Evolutionary conservation across 768 basidiomycete genomes (phyloP), one percentile per base, ranked within the genome.

Genomic region (Boletus tylopilopsis): DNA sequence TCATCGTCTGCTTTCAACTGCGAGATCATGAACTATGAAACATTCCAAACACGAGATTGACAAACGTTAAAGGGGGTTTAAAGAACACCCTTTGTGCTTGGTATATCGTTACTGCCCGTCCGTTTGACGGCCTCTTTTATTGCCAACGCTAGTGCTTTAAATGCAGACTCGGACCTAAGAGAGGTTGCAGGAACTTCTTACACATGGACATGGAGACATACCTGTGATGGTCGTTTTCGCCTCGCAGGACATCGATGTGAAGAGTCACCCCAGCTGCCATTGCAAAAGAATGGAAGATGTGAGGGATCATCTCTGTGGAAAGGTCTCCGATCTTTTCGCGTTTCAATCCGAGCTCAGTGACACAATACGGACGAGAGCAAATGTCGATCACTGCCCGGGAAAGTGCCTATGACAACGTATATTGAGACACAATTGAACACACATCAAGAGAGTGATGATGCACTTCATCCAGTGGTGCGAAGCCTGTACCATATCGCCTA

Each of bases 181-280:
- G 13, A 32, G 9, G n/a, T 27, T 25, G 30, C 46, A 49, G 42
- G 35, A 42, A 36, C 32, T 41, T 43, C 35, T n/a, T 23, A 10
- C 45, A 19, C 19, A 5, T 34, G 33, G 22, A 12, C 23, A 29
- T 27, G 22, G 12, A 25, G 33, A 64, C 83, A 51, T 62, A 94
- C 95, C 90, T 84, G 71, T 98, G 96, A 68, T 99, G 96, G 64
- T 99, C 96, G 71, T 99, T 99, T 60, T 92, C 87, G 35, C 96
- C 96, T 29, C 94, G 79, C 36, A 99, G 75, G 36, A 92, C 93
- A 62, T 99, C 96, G 43, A 98, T 79, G 63, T 98, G 95, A 40
- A 99, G 75, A 3, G 96, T 98, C 19, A 85, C 87, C 7, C 94
- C 94, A 1, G 95, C 89, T 0, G 92, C 91, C 55, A 93, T 93